Conservation (phyloP, 306 rosid species). For the Prunus fruticosa region DNA sequence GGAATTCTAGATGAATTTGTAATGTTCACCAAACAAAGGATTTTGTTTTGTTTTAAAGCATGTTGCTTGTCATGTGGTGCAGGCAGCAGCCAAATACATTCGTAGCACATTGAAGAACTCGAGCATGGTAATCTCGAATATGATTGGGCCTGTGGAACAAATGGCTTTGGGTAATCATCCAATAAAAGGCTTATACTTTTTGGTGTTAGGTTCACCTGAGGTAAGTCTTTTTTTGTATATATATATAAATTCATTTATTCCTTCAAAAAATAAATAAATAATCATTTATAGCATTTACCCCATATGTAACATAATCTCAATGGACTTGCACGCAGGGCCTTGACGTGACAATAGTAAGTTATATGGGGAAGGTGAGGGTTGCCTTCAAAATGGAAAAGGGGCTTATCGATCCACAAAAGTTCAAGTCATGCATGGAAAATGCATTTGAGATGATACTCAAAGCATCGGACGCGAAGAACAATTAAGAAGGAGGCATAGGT, state of each 20-base stretch:
- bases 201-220: slow-evolving; percentile 47
- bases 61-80: background rate
- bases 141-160: slow-evolving; percentile 61
- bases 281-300: no score
- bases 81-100: slow-evolving; percentile 51
- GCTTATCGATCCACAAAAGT: slow-evolving; percentile 34
- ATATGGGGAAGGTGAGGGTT: slow-evolving; percentile 39
- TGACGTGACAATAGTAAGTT: slow-evolving; percentile 41
- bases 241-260: no score
- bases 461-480: background rate
- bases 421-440: slow-evolving; percentile 42
- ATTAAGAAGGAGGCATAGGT: no score
- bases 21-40: no score
- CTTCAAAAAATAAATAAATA: no score
- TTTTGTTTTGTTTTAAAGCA: background rate
- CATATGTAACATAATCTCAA: background rate
- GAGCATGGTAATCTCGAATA: slow-evolving; percentile 44
- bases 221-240: slow-evolving; percentile 16
- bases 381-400: slow-evolving; percentile 33
- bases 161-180: slow-evolving; percentile 48
- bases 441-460: slow-evolving; percentile 38
- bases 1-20: no score
- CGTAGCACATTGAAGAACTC: slow-evolving; percentile 33
- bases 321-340: slow-evolving; percentile 34
- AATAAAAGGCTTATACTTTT: slow-evolving; percentile 36